Percentiles rank a stretch among this genome's conserved stretches.
phyloP scores from a whole-genome alignment of 768 basidiomycete species.

The Hericium erinaceus region DNA sequence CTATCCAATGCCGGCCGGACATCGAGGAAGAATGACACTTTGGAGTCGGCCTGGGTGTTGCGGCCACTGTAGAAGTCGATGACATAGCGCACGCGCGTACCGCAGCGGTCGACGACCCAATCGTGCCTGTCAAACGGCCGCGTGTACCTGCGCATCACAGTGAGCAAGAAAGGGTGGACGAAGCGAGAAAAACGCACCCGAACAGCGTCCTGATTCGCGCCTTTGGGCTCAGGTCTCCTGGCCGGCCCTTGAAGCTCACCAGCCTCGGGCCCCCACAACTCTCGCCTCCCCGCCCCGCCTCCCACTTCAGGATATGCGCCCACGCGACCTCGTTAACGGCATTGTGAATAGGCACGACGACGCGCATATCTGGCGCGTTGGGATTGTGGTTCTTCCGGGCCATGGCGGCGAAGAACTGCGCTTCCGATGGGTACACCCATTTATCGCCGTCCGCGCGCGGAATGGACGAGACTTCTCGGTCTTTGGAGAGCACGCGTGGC shows the following conservation, averaged over 20 bases:
- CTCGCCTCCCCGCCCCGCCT: conserved; percentile 65
- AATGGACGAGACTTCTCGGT: conserved; percentile 83
- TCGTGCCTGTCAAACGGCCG: conserved; percentile 97
- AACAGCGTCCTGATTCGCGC: conserved; percentile 76
- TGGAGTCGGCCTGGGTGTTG: conserved; percentile 33
- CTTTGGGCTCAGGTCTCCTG: conserved; percentile 68
- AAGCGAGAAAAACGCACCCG: conserved; percentile 48
- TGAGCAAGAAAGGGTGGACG: not conserved
- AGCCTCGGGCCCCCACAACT: conserved; percentile 74
- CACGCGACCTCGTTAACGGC: conserved; percentile 82
- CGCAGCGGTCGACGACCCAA: conserved; percentile 94
- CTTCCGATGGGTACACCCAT: conserved; percentile 98
- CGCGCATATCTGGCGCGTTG: conserved; percentile 81
- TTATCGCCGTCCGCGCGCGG: conserved; percentile 62
- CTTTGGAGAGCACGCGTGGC: conserved; percentile 40
- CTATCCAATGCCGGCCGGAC: conserved; percentile 89
- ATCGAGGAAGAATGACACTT: conserved; percentile 86
- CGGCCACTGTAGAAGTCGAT: conserved; percentile 97
- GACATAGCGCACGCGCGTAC: conserved; percentile 81
- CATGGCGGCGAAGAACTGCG: conserved; percentile 99
- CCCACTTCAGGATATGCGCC: conserved; percentile 48
- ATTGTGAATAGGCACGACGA: conserved; percentile 97
- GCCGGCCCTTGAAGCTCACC: conserved; percentile 86
- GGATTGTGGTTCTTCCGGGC: conserved; percentile 90
- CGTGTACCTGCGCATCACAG: conserved; percentile 53